These are phyloP conservation scores for Fusarium nelsonii DNA, from an alignment of 2,329 filamentous ascomycete genomes.

Conservation along the genomic window DNA sequence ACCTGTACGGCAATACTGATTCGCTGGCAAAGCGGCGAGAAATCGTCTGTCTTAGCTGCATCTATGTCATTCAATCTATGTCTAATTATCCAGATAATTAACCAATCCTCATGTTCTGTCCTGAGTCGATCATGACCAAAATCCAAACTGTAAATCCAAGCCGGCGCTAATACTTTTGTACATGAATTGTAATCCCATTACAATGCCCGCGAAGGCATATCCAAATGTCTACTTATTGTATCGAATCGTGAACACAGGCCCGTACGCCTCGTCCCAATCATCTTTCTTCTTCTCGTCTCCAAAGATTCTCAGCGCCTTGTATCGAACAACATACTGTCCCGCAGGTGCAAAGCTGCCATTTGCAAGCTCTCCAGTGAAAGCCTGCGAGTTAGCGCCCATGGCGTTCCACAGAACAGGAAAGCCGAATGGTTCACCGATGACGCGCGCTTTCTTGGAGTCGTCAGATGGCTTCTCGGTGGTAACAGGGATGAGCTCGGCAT, in stretches of 20 bases:
- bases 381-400: conserved; percentile 43
- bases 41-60: neutral
- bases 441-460: conserved; percentile 50
- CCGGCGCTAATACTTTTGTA: conserved; percentile 15
- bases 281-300: conserved; percentile 58
- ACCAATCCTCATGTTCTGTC: neutral
- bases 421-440: conserved; percentile 58
- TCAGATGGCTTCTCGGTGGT: conserved; percentile 38
- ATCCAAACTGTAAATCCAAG: neutral
- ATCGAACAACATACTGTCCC: conserved; percentile 63
- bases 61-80: conserved; percentile 3
- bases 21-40: no score
- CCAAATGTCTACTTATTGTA: conserved; percentile 50
- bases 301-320: conserved; percentile 64
- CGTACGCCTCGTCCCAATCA: conserved; percentile 62
- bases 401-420: conserved; percentile 56
- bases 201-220: neutral
- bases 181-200: conserved; percentile 3
- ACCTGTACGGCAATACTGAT: neutral
- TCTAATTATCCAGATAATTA: conserved; percentile 2
- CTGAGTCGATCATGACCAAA: neutral
- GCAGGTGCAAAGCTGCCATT: conserved; percentile 62
- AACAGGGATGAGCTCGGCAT: conserved; percentile 60
- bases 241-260: conserved; percentile 58
- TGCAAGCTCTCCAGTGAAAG: conserved; percentile 62